Conservation (phyloP, 306 rosid genomes). For the Dryas drummondii region DNA sequence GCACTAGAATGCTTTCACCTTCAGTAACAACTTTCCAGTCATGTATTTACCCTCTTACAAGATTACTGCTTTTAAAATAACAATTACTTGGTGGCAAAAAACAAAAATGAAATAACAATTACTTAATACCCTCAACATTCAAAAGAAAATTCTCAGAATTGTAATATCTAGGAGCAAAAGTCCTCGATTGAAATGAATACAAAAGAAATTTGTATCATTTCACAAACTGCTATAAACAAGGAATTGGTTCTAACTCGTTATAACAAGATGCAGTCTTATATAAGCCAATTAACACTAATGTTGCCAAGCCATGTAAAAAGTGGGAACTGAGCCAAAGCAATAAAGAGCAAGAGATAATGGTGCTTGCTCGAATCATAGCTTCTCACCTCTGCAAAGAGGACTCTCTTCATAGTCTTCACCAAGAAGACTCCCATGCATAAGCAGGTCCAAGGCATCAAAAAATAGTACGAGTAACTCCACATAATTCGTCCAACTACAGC, state of each 20-base stretch:
- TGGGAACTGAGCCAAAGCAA: conserved; percentile 91
- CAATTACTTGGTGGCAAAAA: neutral
- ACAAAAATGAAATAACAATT: neutral
- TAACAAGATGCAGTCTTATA: conserved; percentile 34
- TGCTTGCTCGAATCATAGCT: conserved; percentile 86
- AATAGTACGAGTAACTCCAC: conserved; percentile 65
- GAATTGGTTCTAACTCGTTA: neutral
- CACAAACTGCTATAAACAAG: conserved; percentile 19
- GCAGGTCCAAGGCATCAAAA: conserved; percentile 89
- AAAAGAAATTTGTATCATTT: conserved; percentile 17
- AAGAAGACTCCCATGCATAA: conserved; percentile 91
- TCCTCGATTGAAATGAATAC: conserved; percentile 2
- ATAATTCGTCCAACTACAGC: conserved; percentile 73
- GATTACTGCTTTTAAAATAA: neutral
- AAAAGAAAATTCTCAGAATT: neutral
- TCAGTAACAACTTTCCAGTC: neutral
- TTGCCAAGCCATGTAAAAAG: conserved; percentile 94
- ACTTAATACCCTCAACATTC: neutral
- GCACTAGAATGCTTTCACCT: neutral
- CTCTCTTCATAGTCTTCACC: conserved; percentile 96
- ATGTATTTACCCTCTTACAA: neutral
- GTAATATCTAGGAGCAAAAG: conserved; percentile 9
- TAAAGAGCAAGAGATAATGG: conserved; percentile 88
- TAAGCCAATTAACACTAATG: conserved; percentile 81
- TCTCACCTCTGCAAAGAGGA: conserved; percentile 86